Base-by-base conservation (phyloP, 805 yeast genomes). In the Kurtzmaniella cleridarum region DNA sequence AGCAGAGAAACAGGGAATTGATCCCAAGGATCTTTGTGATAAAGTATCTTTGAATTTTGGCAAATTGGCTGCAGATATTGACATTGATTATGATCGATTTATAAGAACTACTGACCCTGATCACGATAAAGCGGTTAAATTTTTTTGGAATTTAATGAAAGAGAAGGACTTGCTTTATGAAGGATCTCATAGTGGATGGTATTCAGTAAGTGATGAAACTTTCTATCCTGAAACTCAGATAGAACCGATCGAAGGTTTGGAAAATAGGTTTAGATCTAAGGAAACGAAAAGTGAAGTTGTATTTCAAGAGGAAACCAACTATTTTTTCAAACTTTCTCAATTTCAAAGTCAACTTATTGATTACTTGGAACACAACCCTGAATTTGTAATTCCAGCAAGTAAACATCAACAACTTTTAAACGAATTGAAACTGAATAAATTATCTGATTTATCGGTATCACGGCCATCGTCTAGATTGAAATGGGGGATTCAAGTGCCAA, bases 401-500 rank as follows among this genome's bases (percentile, higher is more conserved):
- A 80, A 78, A 48, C 74, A 76, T 43, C 48, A 56, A 2, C 77
- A 75, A 41, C 56, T 91, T 3, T 50, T 84, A 10, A 63, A 63
- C 1, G 93, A 84, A 43, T 64, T 93, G 36, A 66, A 71, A 43
- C 53, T 57, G 11, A 50, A 55, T 0, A 53, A 61, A 11, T 59
- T 89, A 3, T 57, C 64, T 0, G 97, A 91, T 55, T 68, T 93
- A 34, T 84, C 95, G n/a, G 72, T 93, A 2, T 89, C 97, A 0
- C 68, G 98, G 46, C 97, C 98, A 0, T 54, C 79, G 0, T 64
- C 79, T 8, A 69, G 98, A 42, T 68, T 89, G 30, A 62, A 73
- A 24, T 93, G 98, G 98, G 97, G 96, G 0, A 82, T 93, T 18
- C 76, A 76, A 5, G 97, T 91, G 2, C 98, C 98, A 2, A 68